phyloP scores from a whole-genome alignment of 768 basidiomycete species.

The Suillus hirtellus region DNA sequence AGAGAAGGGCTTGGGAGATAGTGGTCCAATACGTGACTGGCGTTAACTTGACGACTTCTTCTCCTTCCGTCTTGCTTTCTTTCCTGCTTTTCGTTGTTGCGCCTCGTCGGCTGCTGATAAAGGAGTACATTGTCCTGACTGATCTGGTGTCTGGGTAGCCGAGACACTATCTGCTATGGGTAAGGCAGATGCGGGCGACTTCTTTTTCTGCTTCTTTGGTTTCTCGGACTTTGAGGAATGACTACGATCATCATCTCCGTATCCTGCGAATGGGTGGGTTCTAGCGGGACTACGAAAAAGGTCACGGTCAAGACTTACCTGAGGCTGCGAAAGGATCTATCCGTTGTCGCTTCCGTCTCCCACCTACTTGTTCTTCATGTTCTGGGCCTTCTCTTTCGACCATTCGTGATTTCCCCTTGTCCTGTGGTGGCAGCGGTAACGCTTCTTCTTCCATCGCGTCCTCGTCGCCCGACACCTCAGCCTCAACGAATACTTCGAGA shows the following conservation, averaged over 20 bases:
- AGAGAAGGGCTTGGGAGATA: not conserved
- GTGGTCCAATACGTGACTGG: not conserved
- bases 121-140: conserved; percentile 25
- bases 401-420: conserved; percentile 41
- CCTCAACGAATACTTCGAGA: conserved; percentile 38
- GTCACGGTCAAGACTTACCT: conserved; percentile 37
- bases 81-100: conserved; percentile 28
- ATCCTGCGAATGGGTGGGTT: conserved; percentile 27
- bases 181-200: conserved; percentile 3
- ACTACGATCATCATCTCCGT: conserved; percentile 26
- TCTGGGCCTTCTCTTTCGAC: conserved; percentile 24
- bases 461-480: conserved; percentile 13
- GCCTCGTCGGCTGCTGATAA: conserved; percentile 23
- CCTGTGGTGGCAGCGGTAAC: conserved; percentile 11
- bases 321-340: conserved; percentile 60
- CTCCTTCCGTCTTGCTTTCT: conserved; percentile 38
- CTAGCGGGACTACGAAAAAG: not conserved
- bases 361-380: conserved; percentile 18
- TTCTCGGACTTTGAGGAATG: conserved; percentile 7
- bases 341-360: conserved; percentile 50
- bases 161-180: conserved; percentile 8
- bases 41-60: conserved; percentile 20
- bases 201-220: conserved; percentile 17
- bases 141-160: conserved; percentile 12
- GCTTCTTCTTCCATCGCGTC: conserved; percentile 16